Conservation (phyloP, 192 early-diverging fungal genomes). For the Coemansia sp. region DNA sequence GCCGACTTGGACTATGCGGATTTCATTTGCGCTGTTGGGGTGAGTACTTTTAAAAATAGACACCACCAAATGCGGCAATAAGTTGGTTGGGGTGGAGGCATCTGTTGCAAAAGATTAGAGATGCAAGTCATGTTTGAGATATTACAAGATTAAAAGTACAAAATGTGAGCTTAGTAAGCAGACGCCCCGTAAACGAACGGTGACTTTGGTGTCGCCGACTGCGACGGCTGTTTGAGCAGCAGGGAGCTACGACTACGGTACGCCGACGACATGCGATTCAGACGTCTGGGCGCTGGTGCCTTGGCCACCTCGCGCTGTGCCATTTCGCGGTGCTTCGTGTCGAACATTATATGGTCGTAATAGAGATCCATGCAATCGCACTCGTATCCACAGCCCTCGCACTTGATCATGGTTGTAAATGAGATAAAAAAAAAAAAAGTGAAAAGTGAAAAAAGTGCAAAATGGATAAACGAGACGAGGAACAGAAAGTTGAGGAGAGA, state of each 20-base stretch:
- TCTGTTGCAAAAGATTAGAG: background rate
- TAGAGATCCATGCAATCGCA: constrained; percentile 54
- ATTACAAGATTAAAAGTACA: constrained; percentile 5
- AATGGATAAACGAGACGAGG: background rate
- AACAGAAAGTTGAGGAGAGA: background rate
- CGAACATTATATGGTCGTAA: constrained; percentile 56
- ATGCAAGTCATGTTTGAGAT: background rate
- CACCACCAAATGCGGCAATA: background rate
- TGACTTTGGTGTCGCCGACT: constrained; percentile 9
- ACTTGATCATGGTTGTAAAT: constrained; percentile 33
- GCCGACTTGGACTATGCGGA: background rate
- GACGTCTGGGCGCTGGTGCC: constrained; percentile 5
- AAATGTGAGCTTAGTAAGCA: constrained; percentile 1
- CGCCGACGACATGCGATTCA: constrained; percentile 8
- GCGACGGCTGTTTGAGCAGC: constrained; percentile 14
- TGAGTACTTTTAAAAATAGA: background rate
- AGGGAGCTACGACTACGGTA: constrained; percentile 29
- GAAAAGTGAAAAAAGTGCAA: background rate
- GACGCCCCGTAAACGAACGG: constrained; percentile 17
- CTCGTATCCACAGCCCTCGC: constrained; percentile 48
- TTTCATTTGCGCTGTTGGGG: background rate
- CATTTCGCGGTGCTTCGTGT: constrained; percentile 40
- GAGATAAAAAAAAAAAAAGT: constrained; percentile 3
- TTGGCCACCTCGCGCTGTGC: constrained; percentile 21
- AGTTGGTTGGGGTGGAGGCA: background rate